Evolutionary conservation across 1,284 basidiomycete genomes (phyloP).

Genomic region (Microstroma glucosiphilum): DNA sequence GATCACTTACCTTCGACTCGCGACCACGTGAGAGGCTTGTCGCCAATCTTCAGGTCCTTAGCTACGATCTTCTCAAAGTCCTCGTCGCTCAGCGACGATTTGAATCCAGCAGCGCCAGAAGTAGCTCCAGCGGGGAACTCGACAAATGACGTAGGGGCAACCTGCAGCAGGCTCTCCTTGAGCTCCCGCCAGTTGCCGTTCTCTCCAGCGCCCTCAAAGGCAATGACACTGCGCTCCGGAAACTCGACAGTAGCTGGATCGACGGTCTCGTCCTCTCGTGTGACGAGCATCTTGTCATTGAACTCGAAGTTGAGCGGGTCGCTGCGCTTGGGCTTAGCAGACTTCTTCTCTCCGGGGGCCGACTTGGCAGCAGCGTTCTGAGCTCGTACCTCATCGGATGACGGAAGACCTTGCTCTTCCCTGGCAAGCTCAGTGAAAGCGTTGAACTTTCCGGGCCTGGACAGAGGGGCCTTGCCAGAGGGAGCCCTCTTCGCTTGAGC

Average conservation of each 20-base stretch:
- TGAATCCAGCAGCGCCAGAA: slow-evolving; percentile 53
- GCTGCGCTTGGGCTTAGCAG: slow-evolving; percentile 40
- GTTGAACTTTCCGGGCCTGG: slow-evolving; percentile 60
- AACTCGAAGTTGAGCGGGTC: slow-evolving; percentile 51
- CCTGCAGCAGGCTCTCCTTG: slow-evolving; percentile 42
- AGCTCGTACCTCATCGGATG: slow-evolving; percentile 26
- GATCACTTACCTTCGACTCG: slow-evolving; percentile 15
- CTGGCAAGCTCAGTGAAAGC: slow-evolving; percentile 76
- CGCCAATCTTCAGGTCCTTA: slow-evolving; percentile 53
- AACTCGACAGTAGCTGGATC: slow-evolving; percentile 63
- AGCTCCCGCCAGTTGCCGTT: slow-evolving; percentile 55
- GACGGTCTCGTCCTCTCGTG: slow-evolving; percentile 63
- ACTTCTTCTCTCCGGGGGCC: slow-evolving; percentile 46
- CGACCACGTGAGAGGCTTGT: slow-evolving; percentile 50
- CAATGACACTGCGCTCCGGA: slow-evolving; percentile 67
- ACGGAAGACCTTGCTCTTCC: slow-evolving; percentile 49
- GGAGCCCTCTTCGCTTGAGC: slow-evolving; percentile 56
- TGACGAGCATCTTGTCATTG: slow-evolving; percentile 56
- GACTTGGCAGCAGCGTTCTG: slow-evolving; percentile 49
- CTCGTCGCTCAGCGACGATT: slow-evolving; percentile 53
- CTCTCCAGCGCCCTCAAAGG: slow-evolving; percentile 56
- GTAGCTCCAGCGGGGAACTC: slow-evolving; percentile 46
- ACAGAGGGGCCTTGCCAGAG: slow-evolving; percentile 51
- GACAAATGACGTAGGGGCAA: slow-evolving; percentile 40
- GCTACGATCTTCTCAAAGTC: slow-evolving; percentile 53